Evolutionary conservation across 176 grass and related monocot genomes (phyloP).

Genomic region (Tuctoria greenei): DNA sequence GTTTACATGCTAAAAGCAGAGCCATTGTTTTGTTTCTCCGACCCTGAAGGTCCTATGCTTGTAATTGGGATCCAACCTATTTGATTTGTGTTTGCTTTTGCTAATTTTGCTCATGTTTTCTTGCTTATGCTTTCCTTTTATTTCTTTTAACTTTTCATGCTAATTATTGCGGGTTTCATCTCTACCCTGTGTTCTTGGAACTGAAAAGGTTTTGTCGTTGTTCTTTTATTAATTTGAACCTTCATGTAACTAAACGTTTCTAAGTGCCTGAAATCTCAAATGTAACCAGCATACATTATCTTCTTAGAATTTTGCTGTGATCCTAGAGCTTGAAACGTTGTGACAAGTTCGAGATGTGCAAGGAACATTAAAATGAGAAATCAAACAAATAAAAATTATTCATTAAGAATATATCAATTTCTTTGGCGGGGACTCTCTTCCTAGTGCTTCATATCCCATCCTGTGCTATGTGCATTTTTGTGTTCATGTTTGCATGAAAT

Average conservation of each 20-base stretch:
- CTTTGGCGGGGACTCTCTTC: neutral
- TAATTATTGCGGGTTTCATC: neutral
- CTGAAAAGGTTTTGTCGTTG: neutral
- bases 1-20: neutral
- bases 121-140: neutral
- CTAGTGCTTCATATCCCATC: neutral
- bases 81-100: neutral
- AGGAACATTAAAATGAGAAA: neutral
- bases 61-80: neutral
- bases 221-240: neutral
- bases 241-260: neutral
- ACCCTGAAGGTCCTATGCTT: neutral
- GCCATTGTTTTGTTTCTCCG: neutral
- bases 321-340: neutral
- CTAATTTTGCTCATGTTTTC: neutral
- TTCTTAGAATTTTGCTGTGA: neutral
- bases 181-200: neutral
- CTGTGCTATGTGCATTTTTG: neutral
- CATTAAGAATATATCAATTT: neutral
- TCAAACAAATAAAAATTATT: neutral
- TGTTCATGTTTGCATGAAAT: slow-evolving; percentile 19
- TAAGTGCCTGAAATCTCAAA: neutral
- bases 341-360: neutral
- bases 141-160: neutral
- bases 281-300: neutral